phyloP scores from a whole-genome alignment of 768 basidiomycete species.

The Chalciporus chontae region DNA sequence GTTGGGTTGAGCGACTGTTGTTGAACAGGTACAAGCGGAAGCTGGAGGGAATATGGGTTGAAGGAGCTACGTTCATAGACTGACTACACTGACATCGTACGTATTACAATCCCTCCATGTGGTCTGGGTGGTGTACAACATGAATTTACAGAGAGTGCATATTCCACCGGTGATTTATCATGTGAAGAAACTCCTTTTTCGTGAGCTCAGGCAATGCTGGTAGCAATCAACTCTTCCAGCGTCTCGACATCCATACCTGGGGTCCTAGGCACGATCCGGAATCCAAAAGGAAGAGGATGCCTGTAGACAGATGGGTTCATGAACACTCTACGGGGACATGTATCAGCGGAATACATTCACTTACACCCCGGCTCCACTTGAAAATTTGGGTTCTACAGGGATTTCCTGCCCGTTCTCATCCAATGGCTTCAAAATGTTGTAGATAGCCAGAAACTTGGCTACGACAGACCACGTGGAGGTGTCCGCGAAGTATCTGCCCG shows the following conservation, averaged over 20 bases:
- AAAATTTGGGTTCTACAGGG: constrained; percentile 10
- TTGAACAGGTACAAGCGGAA: constrained; percentile 55
- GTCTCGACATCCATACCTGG: not conserved
- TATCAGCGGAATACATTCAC: not conserved
- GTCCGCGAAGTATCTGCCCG: constrained; percentile 23
- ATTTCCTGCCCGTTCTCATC: constrained; percentile 13
- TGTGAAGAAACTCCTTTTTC: too few relatives aligned
- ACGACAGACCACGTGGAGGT: constrained; percentile 14
- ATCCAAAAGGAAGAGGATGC: not conserved
- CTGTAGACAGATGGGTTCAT: not conserved
- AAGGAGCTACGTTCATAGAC: not conserved
- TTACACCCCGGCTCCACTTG: constrained; percentile 8
- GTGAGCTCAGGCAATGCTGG: not conserved
- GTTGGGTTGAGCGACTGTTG: constrained; percentile 86
- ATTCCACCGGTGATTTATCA: too few relatives aligned
- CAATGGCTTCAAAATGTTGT: constrained; percentile 2
- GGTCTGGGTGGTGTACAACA: not conserved
- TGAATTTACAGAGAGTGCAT: not conserved
- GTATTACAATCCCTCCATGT: not conserved
- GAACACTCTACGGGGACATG: not conserved
- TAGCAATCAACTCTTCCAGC: not conserved
- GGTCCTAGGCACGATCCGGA: not conserved
- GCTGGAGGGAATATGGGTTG: constrained; percentile 12
- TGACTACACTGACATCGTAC: not conserved
- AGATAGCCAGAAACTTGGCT: constrained; percentile 10